phyloP scores from a whole-genome alignment of 257 asterid species.

The Leptodermis oblonga region DNA sequence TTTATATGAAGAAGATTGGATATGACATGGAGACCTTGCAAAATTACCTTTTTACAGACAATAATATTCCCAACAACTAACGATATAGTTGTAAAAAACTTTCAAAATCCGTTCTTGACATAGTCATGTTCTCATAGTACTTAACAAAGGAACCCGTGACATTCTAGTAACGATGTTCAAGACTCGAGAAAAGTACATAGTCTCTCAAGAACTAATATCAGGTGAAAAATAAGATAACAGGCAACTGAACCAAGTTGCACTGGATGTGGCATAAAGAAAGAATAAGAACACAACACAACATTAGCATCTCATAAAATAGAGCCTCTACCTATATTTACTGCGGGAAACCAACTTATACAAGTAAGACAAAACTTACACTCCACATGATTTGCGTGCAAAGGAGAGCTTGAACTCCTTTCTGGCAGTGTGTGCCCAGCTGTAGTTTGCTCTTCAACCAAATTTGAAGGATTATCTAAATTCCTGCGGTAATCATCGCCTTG shows the following conservation, averaged over 20 bases:
- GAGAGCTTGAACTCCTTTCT: slow-evolving; percentile 40
- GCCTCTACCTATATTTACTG: not conserved
- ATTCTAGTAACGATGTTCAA: not conserved
- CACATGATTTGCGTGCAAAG: slow-evolving; percentile 40
- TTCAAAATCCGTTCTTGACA: not conserved
- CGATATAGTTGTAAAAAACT: not conserved
- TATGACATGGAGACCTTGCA: not conserved
- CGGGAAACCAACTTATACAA: not conserved
- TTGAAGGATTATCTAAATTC: slow-evolving; percentile 42
- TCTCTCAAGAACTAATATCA: not conserved
- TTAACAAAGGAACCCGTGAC: not conserved
- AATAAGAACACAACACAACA: not conserved
- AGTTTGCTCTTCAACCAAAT: slow-evolving; percentile 37
- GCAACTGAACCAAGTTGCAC: not conserved
- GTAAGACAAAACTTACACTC: slow-evolving; percentile 54
- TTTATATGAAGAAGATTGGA: not conserved
- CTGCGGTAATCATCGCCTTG: slow-evolving; percentile 41
- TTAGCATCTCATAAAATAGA: not conserved
- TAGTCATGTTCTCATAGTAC: not conserved
- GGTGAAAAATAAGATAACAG: not conserved
- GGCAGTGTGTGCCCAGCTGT: slow-evolving; percentile 36
- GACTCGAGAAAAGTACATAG: not conserved
- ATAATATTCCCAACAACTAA: not conserved
- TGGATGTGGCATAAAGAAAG: not conserved
- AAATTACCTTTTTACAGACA: not conserved